Evolutionary conservation across 2,329 filamentous ascomycete species (phyloP).

Genomic region (Graphilbum ipis-grandicollis): DNA sequence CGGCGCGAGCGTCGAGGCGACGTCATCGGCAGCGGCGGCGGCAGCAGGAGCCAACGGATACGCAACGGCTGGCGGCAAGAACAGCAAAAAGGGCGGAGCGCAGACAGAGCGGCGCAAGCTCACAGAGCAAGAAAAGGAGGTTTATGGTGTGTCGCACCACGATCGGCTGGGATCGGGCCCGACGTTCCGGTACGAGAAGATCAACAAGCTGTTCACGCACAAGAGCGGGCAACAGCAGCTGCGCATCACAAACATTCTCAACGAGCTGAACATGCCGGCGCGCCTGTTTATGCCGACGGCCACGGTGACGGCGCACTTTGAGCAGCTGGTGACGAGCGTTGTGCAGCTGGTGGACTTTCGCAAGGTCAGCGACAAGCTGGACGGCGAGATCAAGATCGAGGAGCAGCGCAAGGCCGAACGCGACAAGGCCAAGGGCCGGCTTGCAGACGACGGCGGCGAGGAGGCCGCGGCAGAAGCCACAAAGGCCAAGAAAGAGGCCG

Average conservation of each 20-base stretch:
- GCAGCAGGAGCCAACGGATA: no score
- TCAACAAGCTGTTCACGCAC: conserved; percentile 61
- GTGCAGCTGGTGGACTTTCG: conserved; percentile 52
- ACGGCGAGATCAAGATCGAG: conserved; percentile 49
- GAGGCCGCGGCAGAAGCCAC: conserved; percentile 8
- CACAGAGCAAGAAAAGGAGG: conserved; percentile 53
- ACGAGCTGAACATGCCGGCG: conserved; percentile 52
- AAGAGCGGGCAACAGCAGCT: conserved; percentile 61
- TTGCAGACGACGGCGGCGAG: conserved; percentile 1
- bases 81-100: conserved; percentile 31
- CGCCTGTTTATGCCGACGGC: conserved; percentile 58
- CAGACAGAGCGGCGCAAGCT: conserved; percentile 50
- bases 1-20: conserved; percentile 11
- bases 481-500: conserved; percentile 9
- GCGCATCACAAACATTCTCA: conserved; percentile 56
- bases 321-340: conserved; percentile 51
- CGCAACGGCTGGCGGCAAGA: conserved; percentile 15
- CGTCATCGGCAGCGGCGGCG: conserved; percentile 16
- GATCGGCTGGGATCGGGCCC: conserved; percentile 76
- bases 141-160: conserved; percentile 72
- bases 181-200: conserved; percentile 72
- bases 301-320: conserved; percentile 54
- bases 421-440: conserved; percentile 19
- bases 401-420: conserved; percentile 37
- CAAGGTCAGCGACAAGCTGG: conserved; percentile 60